Conservation (phyloP, 352 stramenopile genomes). For the Blastocystis sp. region DNA sequence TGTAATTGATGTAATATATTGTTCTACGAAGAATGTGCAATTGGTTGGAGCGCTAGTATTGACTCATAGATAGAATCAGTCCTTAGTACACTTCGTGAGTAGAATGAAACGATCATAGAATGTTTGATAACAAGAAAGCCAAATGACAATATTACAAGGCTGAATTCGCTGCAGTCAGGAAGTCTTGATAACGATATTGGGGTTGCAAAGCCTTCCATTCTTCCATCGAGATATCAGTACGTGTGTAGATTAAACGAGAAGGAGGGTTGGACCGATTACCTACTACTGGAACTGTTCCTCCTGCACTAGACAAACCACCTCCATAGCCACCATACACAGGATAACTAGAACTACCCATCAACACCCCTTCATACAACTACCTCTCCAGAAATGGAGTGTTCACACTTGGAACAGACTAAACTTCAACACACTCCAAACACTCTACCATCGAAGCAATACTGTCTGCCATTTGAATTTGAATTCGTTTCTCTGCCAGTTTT, state of each 20-base stretch:
- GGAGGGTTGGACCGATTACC: not conserved
- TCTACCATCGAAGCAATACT: slow-evolving; percentile 51
- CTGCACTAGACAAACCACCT: not conserved
- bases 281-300: not conserved
- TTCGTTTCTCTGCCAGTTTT: slow-evolving; percentile 24
- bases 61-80: not conserved
- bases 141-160: not conserved
- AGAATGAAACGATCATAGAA: not conserved
- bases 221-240: slow-evolving; percentile 64
- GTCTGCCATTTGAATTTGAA: slow-evolving; percentile 41
- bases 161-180: not conserved
- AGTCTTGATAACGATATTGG: slow-evolving; percentile 66
- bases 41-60: not conserved
- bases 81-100: not conserved
- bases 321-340: too few relatives aligned
- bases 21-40: slow-evolving; percentile 11
- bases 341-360: too few relatives aligned
- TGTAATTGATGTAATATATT: slow-evolving; percentile 45
- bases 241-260: slow-evolving; percentile 40
- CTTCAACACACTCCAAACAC: not conserved
- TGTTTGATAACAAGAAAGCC: not conserved
- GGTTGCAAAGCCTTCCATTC: slow-evolving; percentile 63
- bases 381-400: not conserved
- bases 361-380: too few relatives aligned
- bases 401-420: slow-evolving; percentile 22